Evolutionary conservation across 2,329 filamentous ascomycete genomes (phyloP), one percentile per base, ranked within the genome.

Genomic region (Thermochaetoides dissita): DNA sequence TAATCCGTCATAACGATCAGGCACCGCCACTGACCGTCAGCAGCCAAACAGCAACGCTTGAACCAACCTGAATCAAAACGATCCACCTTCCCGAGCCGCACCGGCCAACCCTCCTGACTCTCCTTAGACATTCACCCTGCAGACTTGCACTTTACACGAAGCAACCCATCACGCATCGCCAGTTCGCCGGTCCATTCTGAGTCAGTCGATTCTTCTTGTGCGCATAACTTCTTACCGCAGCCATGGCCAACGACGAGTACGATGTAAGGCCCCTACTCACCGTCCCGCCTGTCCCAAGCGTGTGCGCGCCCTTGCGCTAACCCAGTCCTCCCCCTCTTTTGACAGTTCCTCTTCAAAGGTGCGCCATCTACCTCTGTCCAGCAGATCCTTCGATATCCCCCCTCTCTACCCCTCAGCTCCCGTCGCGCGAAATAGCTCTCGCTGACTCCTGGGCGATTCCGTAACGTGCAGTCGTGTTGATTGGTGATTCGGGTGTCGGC

Each of bases 221-320:
- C 52, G 46, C 42, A 37, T 40, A 43, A 47, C 47, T 49, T 42
- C 45, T 49, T 45, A 51, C 54, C 59, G 59, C 64, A 70, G 73
- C 57, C 67, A 98, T 96, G 91, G 91, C 89, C 62, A 98, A 96
- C 81, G 91, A 98, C 77, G 91, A 98, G 74, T 98, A 98, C 72
- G 91, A 98, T 81, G 89, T 96, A 72, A 74, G 87, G 37, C 30
- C 36, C 37, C 36, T 24, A 24, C 17, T 24, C 17, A 24, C 17
- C 17, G 34, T 48, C 38, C 30, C 33, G 34, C 50, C 51, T 43
- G 47, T 40, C 44, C 46, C 44, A 42, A 45, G 49, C 49, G 51
- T 51, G 40, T 42, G 43, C 41, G 38, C 41, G 41, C 37, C 46
- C 36, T 46, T 51, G 50, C 51, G 48, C 53, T 57, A 47, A 55